These are phyloP conservation scores for Elsinoe ampelina DNA, from an alignment of 2,329 filamentous ascomycete genomes.

Conservation along the genomic window DNA sequence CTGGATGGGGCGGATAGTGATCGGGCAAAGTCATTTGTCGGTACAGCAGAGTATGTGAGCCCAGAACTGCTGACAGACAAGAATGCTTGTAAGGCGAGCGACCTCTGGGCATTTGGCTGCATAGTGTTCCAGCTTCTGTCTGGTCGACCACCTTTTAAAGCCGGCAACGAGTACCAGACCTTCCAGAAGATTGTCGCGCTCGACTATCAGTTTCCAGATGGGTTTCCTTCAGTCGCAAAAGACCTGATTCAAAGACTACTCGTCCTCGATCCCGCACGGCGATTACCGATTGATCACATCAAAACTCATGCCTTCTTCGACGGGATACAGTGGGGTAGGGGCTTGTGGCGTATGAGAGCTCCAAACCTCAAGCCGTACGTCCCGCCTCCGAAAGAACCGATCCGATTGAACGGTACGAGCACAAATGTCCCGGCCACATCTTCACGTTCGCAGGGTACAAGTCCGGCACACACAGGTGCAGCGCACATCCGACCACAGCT, in stretches of 20 bases:
- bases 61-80: constrained; percentile 95
- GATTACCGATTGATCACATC: constrained; percentile 88
- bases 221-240: constrained; percentile 75
- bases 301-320: constrained; percentile 95
- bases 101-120: constrained; percentile 96
- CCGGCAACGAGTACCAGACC: constrained; percentile 86
- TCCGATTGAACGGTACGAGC: constrained; percentile 35
- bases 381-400: constrained; percentile 63
- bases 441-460: constrained; percentile 5
- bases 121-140: constrained; percentile 93
- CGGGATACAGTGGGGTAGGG: constrained; percentile 72
- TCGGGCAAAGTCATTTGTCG: constrained; percentile 87
- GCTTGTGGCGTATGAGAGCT: constrained; percentile 80
- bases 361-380: constrained; percentile 78
- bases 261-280: constrained; percentile 74
- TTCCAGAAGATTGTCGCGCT: constrained; percentile 96
- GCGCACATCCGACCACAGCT: constrained; percentile 49
- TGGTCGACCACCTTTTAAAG: constrained; percentile 97
- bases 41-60: constrained; percentile 96
- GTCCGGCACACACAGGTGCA: constrained; percentile 15
- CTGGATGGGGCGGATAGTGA: constrained; percentile 54
- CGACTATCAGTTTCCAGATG: constrained; percentile 85
- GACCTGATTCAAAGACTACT: constrained; percentile 86
- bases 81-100: constrained; percentile 93
- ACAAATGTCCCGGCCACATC: constrained; percentile 1